phyloP scores from a whole-genome alignment of 1,284 basidiomycete species.

The Apiotrichum gracile region DNA sequence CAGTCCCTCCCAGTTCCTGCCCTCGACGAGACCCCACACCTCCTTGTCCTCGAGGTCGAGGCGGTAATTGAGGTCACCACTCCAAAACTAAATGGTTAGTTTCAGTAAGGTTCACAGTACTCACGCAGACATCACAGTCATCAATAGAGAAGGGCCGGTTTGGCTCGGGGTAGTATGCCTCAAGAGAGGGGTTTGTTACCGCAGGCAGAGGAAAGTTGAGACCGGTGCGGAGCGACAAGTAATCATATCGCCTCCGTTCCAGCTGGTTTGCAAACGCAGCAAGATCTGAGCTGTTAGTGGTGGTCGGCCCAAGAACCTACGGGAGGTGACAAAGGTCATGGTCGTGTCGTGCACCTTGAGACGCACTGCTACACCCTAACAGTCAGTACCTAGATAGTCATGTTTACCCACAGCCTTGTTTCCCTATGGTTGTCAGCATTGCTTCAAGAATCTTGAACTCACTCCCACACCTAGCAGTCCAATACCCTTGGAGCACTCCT shows the following conservation, averaged over 20 bases:
- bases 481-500: conserved; percentile 35
- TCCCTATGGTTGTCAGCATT: conserved; percentile 35
- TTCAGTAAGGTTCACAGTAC: not conserved
- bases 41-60: conserved; percentile 32
- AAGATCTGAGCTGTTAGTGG: conserved; percentile 46
- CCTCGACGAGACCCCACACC: conserved; percentile 24
- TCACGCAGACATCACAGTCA: conserved; percentile 32
- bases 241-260: conserved; percentile 43
- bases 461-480: conserved; percentile 41
- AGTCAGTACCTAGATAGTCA: not conserved
- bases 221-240: conserved; percentile 19
- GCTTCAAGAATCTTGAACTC: conserved; percentile 4
- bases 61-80: conserved; percentile 43
- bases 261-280: conserved; percentile 55
- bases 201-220: conserved; percentile 25
- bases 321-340: conserved; percentile 54
- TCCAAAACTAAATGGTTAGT: conserved; percentile 35
- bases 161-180: conserved; percentile 29
- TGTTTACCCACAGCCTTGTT: conserved; percentile 26
- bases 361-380: conserved; percentile 42
- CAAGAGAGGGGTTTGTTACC: conserved; percentile 25
- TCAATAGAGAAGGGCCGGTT: conserved; percentile 19
- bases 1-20: conserved; percentile 27
- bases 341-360: conserved; percentile 42
- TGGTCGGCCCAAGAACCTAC: conserved; percentile 47